phyloP scores from a whole-genome alignment of 176 grass and related monocot genomes.

The Tuctoria greenei region DNA sequence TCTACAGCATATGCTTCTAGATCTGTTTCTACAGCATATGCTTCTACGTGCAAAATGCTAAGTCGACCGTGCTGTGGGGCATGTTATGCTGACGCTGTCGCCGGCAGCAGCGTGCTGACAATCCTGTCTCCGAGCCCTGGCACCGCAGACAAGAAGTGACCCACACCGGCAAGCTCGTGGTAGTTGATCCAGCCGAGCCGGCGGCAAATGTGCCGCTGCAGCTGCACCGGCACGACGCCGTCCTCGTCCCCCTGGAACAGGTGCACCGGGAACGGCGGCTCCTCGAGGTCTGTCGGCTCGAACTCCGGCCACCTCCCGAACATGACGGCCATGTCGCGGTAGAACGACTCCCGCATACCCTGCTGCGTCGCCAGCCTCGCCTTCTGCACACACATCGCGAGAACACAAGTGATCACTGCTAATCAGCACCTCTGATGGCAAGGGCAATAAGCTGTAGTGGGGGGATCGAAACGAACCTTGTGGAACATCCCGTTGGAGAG shows the following conservation, averaged over 20 bases:
- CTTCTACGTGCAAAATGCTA: background rate
- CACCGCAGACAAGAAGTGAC: constrained; percentile 65
- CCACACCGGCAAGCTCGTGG: constrained; percentile 62
- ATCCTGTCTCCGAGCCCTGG: constrained; percentile 68
- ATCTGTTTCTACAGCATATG: constrained; percentile 1
- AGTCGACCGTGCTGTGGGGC: background rate
- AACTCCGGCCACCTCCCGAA: constrained; percentile 90
- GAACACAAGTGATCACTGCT: background rate
- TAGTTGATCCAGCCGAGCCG: constrained; percentile 73
- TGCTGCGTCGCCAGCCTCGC: constrained; percentile 69
- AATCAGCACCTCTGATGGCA: background rate
- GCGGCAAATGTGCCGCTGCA: constrained; percentile 76
- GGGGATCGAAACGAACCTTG: constrained; percentile 30
- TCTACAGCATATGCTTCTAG: constrained; percentile 5
- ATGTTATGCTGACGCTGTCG: background rate
- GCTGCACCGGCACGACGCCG: constrained; percentile 74
- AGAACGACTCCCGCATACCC: constrained; percentile 74
- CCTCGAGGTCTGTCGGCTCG: constrained; percentile 71
- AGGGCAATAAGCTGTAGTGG: background rate
- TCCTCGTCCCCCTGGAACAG: constrained; percentile 93
- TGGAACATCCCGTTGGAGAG: constrained; percentile 47
- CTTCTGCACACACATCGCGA: constrained; percentile 13
- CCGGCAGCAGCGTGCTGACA: constrained; percentile 45
- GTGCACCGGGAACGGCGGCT: constrained; percentile 73
- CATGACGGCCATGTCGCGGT: constrained; percentile 92